Conservation (phyloP, 2,329 filamentous ascomycete genomes). For the Cladophialophora psammophila region DNA sequence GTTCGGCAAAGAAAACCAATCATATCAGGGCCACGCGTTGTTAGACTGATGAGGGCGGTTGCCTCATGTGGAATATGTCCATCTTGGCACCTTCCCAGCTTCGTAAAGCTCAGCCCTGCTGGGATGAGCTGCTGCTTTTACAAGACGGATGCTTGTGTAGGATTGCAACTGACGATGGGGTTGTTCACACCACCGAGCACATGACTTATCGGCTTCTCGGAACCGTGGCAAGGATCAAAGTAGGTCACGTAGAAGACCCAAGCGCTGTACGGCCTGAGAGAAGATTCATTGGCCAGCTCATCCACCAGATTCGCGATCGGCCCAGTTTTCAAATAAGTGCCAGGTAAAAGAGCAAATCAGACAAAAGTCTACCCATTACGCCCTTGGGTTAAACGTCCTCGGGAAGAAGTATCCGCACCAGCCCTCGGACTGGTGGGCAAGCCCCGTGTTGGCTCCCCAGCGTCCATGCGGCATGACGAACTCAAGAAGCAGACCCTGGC, state of each 20-base stretch:
- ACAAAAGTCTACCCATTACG: conserved; percentile 21
- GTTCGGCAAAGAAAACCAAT: conserved; percentile 1
- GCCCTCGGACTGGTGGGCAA: not conserved
- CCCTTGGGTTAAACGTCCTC: not conserved
- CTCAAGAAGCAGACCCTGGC: conserved; percentile 4
- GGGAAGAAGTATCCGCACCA: conserved; percentile 16
- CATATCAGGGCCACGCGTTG: not conserved
- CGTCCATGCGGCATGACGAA: conserved; percentile 17
- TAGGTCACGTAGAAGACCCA: not conserved
- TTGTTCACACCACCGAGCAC: not conserved
- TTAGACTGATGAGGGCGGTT: conserved; percentile 1
- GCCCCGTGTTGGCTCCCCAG: conserved; percentile 3
- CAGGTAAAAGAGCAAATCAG: conserved; percentile 20
- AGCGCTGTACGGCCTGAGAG: not conserved
- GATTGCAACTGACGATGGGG: not conserved
- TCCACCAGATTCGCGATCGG: conserved; percentile 24
- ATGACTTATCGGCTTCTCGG: not conserved
- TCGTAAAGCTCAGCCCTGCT: conserved; percentile 13
- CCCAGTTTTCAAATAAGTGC: not conserved
- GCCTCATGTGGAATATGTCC: conserved; percentile 10
- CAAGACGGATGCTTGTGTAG: not conserved
- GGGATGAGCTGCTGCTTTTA: conserved; percentile 3
- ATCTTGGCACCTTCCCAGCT: conserved; percentile 9
- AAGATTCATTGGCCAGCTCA: conserved; percentile 16
- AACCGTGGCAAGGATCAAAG: not conserved